phyloP scores from a whole-genome alignment of 352 stramenopile genomes.

The Discostella stelligera region DNA sequence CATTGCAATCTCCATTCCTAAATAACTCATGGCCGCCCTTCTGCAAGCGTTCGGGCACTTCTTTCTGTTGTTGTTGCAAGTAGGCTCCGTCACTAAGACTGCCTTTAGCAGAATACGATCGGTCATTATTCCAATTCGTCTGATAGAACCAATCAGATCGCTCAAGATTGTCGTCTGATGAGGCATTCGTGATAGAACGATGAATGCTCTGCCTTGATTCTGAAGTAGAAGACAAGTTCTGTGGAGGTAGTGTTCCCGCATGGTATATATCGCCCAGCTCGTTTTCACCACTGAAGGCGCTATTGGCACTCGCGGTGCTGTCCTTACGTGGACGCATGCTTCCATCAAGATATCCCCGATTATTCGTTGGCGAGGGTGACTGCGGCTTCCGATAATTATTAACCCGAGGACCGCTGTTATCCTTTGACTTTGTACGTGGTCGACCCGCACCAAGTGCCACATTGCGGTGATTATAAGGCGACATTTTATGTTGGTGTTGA shows the following conservation, averaged over 20 bases:
- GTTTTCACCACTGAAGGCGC: conserved; percentile 13
- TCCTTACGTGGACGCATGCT: conserved; percentile 30
- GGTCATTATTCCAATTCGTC: conserved; percentile 1
- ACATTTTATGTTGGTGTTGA: conserved; percentile 18
- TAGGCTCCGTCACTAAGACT: background rate
- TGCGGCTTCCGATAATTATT: conserved; percentile 4
- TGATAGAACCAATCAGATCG: conserved; percentile 23
- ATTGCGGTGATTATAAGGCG: background rate
- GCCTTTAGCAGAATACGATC: background rate
- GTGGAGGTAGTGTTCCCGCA: background rate
- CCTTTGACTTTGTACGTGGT: conserved; percentile 22
- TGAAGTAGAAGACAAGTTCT: conserved; percentile 4
- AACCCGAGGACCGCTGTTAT: conserved; percentile 5
- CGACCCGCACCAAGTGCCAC: background rate
- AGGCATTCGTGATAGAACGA: conserved; percentile 16
- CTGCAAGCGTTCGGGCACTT: background rate
- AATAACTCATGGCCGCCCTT: background rate
- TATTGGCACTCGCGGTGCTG: conserved; percentile 28
- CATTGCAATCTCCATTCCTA: background rate
- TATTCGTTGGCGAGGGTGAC: background rate
- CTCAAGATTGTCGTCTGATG: conserved; percentile 17
- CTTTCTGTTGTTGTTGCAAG: background rate
- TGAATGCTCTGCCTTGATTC: conserved; percentile 14
- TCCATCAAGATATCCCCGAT: background rate
- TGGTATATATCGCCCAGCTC: background rate